Conservation (phyloP, 179 eudicot genomes). For the Carnegiea gigantea region DNA sequence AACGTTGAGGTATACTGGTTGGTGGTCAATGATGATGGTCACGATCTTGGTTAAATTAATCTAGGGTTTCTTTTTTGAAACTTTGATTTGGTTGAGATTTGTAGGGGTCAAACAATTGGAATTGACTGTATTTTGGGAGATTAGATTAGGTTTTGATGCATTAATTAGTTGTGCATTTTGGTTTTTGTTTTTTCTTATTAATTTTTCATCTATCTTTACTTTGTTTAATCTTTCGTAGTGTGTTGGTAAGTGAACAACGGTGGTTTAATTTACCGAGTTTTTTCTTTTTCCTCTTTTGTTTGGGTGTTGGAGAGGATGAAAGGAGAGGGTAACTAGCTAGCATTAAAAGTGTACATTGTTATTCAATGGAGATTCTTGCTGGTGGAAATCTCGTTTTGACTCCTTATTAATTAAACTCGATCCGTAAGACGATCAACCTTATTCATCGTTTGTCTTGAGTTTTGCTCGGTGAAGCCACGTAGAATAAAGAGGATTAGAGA, state of each 20-base stretch:
- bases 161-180: background rate
- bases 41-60: background rate
- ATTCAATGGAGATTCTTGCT: conserved; percentile 29
- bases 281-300: conserved; percentile 11
- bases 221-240: background rate
- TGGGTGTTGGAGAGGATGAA: conserved; percentile 5
- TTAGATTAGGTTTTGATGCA: conserved; percentile 24
- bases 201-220: background rate
- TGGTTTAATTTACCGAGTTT: background rate
- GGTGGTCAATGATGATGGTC: background rate
- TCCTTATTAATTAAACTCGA: background rate
- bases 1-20: background rate
- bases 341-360: conserved; percentile 29
- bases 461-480: background rate
- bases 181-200: background rate
- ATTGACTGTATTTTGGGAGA: conserved; percentile 21
- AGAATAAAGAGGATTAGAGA: too few relatives aligned
- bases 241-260: background rate
- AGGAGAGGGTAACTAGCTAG: background rate
- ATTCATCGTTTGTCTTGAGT: background rate
- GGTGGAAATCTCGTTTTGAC: background rate
- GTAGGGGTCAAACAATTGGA: conserved; percentile 25
- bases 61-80: conserved; percentile 1
- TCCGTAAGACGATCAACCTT: background rate
- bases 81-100: conserved; percentile 11